Percentiles rank a stretch among this genome's conserved stretches.
These are phyloP conservation scores for Quercus berberidifolia DNA, from an alignment of 306 rosid species.

Conservation along the genomic window DNA sequence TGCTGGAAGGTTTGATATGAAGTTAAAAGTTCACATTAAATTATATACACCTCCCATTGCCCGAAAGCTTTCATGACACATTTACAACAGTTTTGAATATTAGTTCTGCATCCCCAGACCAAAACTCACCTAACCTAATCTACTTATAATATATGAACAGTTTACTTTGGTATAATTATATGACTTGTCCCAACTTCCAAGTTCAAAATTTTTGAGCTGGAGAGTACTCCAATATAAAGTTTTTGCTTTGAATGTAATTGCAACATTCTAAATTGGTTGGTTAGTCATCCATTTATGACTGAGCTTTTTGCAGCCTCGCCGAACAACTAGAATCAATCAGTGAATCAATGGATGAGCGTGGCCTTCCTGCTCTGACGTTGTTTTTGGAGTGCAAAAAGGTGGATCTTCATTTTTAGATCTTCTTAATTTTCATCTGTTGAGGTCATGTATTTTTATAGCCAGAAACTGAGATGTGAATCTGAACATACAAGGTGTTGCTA, in stretches of 20 bases:
- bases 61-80: neutral
- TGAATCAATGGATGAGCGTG: constrained; percentile 62
- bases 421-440: constrained; percentile 18
- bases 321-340: constrained; percentile 87
- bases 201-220: neutral
- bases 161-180: neutral
- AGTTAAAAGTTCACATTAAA: neutral
- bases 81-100: neutral
- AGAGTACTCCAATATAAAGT: neutral
- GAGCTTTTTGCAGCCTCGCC: constrained; percentile 65
- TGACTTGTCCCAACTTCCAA: neutral
- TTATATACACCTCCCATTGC: neutral
- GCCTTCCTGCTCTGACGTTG: constrained; percentile 47
- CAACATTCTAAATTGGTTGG: constrained; percentile 13
- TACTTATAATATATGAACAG: neutral
- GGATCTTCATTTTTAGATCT: constrained; percentile 3
- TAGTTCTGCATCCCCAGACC: neutral
- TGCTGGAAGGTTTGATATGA: constrained; percentile 86
- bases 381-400: constrained; percentile 92
- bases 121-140: neutral
- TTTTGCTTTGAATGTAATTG: constrained; percentile 14
- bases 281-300: constrained; percentile 15
- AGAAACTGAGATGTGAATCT: neutral
- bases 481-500: neutral
- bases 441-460: constrained; percentile 5